Evolutionary conservation across 2,329 filamentous ascomycete genomes (phyloP).

Genomic region (Fonsecaea monophora): DNA sequence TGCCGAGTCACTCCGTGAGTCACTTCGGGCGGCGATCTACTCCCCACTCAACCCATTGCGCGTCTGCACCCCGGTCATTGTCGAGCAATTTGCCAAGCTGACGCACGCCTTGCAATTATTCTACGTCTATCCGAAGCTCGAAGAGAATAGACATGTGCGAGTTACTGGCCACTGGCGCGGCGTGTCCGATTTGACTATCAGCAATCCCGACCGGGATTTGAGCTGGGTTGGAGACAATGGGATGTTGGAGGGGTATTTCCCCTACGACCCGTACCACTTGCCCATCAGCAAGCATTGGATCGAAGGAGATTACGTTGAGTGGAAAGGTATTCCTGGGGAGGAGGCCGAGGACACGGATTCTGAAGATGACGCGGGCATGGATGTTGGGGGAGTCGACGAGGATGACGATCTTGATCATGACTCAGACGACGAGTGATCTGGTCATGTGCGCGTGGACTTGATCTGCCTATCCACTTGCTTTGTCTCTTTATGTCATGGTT

Average conservation of each 20-base stretch:
- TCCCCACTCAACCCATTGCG: constrained; percentile 93
- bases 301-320: constrained; percentile 80
- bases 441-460: too few species aligned
- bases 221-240: constrained; percentile 72
- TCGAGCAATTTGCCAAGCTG: constrained; percentile 88
- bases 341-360: constrained; percentile 64
- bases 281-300: constrained; percentile 88
- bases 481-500: not conserved
- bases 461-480: not conserved
- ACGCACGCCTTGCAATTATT: constrained; percentile 84
- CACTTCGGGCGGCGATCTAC: constrained; percentile 78
- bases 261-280: constrained; percentile 94
- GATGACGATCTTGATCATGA: constrained; percentile 46
- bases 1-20: constrained; percentile 75
- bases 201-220: constrained; percentile 61
- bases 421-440: constrained; percentile 26
- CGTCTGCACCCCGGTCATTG: constrained; percentile 88
- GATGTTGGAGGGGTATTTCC: constrained; percentile 92
- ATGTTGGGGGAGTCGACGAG: constrained; percentile 49
- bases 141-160: constrained; percentile 88
- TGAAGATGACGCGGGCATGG: constrained; percentile 51
- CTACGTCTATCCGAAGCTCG: constrained; percentile 86
- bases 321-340: constrained; percentile 75
- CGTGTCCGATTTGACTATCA: constrained; percentile 48
- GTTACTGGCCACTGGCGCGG: constrained; percentile 38